These are phyloP conservation scores for Metarhizium brunneum DNA, from an alignment of 2,329 filamentous ascomycete genomes.

Conservation along the genomic window DNA sequence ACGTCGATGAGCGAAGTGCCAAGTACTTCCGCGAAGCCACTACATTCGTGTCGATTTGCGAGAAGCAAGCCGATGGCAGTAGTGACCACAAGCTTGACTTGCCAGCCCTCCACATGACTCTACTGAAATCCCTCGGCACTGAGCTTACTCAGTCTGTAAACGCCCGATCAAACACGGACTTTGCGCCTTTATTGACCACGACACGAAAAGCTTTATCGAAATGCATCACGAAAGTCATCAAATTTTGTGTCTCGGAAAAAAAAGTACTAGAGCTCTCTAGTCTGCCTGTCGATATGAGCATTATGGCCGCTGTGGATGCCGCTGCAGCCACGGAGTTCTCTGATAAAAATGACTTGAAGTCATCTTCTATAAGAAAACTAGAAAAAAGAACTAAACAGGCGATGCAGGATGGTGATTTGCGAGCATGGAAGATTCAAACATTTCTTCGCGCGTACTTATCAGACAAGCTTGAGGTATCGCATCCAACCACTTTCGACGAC, in stretches of 20 bases:
- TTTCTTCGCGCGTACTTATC: conserved; percentile 32
- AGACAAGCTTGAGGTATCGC: conserved; percentile 19
- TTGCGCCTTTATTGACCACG: conserved; percentile 14
- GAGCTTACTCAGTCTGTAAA: conserved; percentile 19
- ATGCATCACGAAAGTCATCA: conserved; percentile 16
- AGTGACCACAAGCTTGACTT: conserved; percentile 4
- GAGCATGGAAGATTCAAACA: conserved; percentile 36
- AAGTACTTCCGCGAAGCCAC: conserved; percentile 26
- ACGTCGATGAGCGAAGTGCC: conserved; percentile 31
- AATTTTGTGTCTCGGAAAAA: conserved; percentile 20
- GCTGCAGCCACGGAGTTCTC: conserved; percentile 15
- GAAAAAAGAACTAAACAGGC: conserved; percentile 24
- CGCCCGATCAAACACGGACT: conserved; percentile 14
- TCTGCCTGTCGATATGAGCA: conserved; percentile 13
- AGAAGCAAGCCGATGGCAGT: conserved; percentile 4
- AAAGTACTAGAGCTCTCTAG: conserved; percentile 17
- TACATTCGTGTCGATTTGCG: conserved; percentile 16
- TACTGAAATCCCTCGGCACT: conserved; percentile 24
- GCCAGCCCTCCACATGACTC: conserved; percentile 23
- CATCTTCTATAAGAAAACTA: conserved; percentile 23
- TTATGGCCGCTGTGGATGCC: conserved; percentile 26
- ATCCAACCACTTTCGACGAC: conserved; percentile 23
- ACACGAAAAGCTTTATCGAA: conserved; percentile 19
- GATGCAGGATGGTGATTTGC: conserved; percentile 25
- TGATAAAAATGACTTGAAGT: conserved; percentile 15